Conservation (phyloP, 768 basidiomycete genomes). For the Mrakia gelida region DNA sequence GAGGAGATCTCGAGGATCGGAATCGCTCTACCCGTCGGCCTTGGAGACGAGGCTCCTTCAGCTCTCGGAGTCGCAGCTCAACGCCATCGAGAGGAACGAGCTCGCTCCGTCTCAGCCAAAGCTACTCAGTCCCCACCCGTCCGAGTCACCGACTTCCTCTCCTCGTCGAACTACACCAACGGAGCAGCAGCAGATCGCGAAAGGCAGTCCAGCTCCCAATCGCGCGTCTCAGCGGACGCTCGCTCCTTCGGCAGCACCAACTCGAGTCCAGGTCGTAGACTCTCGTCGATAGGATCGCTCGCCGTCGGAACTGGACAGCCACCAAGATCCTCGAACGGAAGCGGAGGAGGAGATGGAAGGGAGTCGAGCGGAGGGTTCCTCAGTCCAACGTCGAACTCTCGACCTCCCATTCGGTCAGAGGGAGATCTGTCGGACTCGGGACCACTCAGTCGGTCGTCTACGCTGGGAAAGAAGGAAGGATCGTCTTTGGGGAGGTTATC, state of each 20-base stretch:
- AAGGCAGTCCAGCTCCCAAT: background rate
- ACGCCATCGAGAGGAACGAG: slow-evolving; percentile 5
- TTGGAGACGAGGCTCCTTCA: background rate
- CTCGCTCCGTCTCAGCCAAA: background rate
- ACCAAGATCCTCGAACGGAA: background rate
- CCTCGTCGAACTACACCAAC: background rate
- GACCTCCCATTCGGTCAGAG: slow-evolving; percentile 1
- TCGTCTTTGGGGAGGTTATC: background rate
- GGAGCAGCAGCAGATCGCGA: background rate
- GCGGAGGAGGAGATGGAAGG: background rate
- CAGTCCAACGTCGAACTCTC: background rate
- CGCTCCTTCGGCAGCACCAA: background rate
- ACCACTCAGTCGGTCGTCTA: background rate
- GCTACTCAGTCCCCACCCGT: background rate
- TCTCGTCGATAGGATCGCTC: background rate
- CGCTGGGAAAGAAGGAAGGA: background rate
- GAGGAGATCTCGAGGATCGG: slow-evolving; percentile 16
- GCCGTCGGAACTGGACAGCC: background rate
- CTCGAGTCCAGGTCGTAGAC: background rate
- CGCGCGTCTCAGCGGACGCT: background rate
- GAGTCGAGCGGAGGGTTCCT: background rate
- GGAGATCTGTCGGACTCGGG: background rate
- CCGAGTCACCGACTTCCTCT: background rate
- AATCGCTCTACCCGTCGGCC: background rate
- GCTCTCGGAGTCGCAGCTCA: slow-evolving; percentile 7